Evolutionary conservation across 2,329 filamentous ascomycete species (phyloP), one percentile per base, ranked within the genome.

Genomic region (Cladophialophora bantiana): DNA sequence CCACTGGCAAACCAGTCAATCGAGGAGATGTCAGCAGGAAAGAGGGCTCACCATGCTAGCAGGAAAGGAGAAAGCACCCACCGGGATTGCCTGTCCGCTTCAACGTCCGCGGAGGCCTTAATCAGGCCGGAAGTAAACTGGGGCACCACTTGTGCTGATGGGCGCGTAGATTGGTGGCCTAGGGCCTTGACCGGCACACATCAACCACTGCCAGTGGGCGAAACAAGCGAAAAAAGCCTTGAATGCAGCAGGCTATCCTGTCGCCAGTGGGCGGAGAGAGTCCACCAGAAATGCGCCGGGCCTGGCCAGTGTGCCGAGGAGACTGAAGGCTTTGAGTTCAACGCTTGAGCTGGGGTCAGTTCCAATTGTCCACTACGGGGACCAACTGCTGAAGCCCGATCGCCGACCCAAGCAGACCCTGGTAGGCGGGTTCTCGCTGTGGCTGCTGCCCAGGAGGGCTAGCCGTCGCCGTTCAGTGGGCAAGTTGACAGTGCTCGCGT

Each of bases 341-440:
- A 50, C 45, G 45, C 45, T 50, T 50, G 45, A 26, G 18, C 45
- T 26, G 59, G 34, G 48, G 42, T 38, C 59, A 54, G 18, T 7
- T 59, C 57, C 57, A 50, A 52, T 53, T 61, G 59, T 35, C 59
- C 59, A 45, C 59, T 61, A 61, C 59, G 59, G 59, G 59, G 59
- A 61, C 45, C 59, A 61, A 53, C 59, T 54, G 42, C 32, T 61
- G 59, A 61, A 61, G 59, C 59, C 59, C 59, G 59, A 61, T 61
- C 59, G 59, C 45, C 59, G 59, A 61, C 59, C 59, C 59, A 12
- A 38, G 32, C 13, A 18, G 32, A 32, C 40, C 40, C 4, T n/a
- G 13, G 34, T 36, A 56, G 53, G n/a, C 31, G 26, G 13, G 35
- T 36, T 32, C 10, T 31, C 53, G 10, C 2, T 36, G 53, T 34